Percentiles rank a stretch among this genome's conserved stretches.
These are phyloP conservation scores for Meredithiella fracta DNA, from an alignment of 2,329 filamentous ascomycete species.

Conservation along the genomic window DNA sequence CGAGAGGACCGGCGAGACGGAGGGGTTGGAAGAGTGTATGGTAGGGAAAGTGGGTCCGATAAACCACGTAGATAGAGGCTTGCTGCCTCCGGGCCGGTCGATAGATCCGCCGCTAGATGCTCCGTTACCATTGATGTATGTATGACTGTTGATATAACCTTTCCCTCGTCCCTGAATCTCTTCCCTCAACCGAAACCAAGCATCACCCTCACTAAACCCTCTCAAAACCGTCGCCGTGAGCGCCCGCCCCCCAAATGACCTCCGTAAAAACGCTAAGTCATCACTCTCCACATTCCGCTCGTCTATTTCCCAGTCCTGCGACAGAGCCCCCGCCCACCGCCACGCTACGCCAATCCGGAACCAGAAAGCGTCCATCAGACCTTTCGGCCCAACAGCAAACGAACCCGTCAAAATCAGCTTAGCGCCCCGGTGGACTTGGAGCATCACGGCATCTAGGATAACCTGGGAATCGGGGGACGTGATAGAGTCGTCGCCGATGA, in stretches of 20 bases:
- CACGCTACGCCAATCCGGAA: not conserved
- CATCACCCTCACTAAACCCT: too few relatives aligned
- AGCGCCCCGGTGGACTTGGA: not conserved
- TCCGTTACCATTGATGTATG: too few relatives aligned
- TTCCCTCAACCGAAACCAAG: too few relatives aligned
- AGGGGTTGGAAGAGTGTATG: not conserved
- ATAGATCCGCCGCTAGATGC: too few relatives aligned
- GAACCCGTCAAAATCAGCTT: not conserved
- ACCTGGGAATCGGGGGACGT: not conserved
- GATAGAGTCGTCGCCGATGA: not conserved
- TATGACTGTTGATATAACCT: too few relatives aligned
- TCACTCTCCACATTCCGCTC: not conserved
- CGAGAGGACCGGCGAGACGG: not conserved
- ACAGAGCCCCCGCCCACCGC: not conserved
- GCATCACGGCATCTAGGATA: not conserved
- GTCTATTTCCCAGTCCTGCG: not conserved
- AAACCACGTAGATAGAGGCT: too few relatives aligned
- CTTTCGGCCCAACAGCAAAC: not conserved
- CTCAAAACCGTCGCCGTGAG: too few relatives aligned
- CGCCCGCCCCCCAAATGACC: not conserved
- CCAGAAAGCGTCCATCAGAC: not conserved
- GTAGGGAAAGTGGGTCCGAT: not conserved
- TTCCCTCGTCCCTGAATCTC: too few relatives aligned
- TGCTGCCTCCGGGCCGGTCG: too few relatives aligned
- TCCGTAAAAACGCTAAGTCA: not conserved